Evolutionary conservation across 768 basidiomycete genomes (phyloP), one percentile per base, ranked within the genome.

Genomic region (Candolleomyces eurysporus): DNA sequence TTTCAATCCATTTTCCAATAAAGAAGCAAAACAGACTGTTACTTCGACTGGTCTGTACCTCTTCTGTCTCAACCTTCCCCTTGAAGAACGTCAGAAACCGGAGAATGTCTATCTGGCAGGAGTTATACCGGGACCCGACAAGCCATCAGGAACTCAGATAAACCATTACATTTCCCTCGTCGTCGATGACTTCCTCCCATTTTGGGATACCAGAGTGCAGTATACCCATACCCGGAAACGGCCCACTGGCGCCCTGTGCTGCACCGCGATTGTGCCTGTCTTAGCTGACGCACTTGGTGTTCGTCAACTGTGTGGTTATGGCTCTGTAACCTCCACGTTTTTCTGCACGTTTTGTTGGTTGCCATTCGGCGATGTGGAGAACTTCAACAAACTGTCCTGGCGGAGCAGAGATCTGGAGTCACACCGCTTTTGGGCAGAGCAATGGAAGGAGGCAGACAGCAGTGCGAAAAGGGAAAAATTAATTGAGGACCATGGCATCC

Each of bases 91-190:
- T 11, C 71, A 70, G 54, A 62, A 64, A 16, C 14, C 62, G 0
- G 70, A 78, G 56, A 79, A 81, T 58, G 66, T 81, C 54, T 79
- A 70, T 58, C 61, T 69, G 5, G 68, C 63, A 5, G 78, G 72
- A 0, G 65, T 80, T 57, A 75, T 78, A 39, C 77, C 78, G 5
- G 78, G 79, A 0, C 79, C 79, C 0, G 59, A 68, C 1, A 64
- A 72, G 26, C 76, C 78, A 5, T 66, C 65, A 0, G 59, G 64
- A 0, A 43, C 68, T 0, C 65, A 78, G 49, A 67, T 79, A 4
- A 78, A 80, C 22, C 72, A 78, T 43, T 49, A 75, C 9, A 64
- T 81, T 1, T 16, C 40, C 0, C 75, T 73, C 0, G 67, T 80
- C 7, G 66, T 80, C 2, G 69, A 78, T 54, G 72, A 77, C 45